Conservation (phyloP, 257 asterid species). For the Solanum peruvianum region DNA sequence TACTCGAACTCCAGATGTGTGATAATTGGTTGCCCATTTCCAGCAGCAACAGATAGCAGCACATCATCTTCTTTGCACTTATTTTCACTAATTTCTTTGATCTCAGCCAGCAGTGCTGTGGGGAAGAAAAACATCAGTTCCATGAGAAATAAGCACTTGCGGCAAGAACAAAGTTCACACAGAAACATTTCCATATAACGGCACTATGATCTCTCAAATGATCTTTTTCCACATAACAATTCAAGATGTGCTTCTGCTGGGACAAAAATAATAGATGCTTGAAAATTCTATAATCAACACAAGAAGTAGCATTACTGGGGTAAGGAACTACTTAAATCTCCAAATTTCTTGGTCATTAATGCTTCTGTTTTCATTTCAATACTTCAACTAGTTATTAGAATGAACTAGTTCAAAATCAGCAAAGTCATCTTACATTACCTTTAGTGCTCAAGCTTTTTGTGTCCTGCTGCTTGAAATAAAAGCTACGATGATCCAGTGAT, state of each 20-base stretch:
- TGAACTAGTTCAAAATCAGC: constrained; percentile 9
- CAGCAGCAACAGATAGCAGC: constrained; percentile 53
- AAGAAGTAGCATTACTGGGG: neutral
- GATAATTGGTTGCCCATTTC: constrained; percentile 39
- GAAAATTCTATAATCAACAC: neutral
- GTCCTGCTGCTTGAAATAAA: constrained; percentile 96
- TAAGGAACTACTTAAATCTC: neutral
- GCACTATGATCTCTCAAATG: neutral
- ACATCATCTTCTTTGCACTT: constrained; percentile 49
- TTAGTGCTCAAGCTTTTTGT: constrained; percentile 79
- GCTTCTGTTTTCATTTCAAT: neutral
- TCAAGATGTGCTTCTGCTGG: neutral
- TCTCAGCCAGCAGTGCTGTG: constrained; percentile 70
- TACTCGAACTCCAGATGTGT: constrained; percentile 63
- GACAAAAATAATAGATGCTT: neutral
- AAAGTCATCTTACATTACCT: constrained; percentile 44
- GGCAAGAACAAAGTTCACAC: neutral
- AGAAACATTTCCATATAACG: neutral
- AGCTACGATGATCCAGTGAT: constrained; percentile 96
- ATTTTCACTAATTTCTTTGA: constrained; percentile 54
- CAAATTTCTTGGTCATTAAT: neutral
- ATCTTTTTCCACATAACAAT: neutral
- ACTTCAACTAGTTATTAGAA: neutral
- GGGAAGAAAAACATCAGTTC: constrained; percentile 8
- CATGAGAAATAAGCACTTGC: neutral